Base-by-base conservation (phyloP, 805 yeast species). In the Pichia rugopelliculosa region DNA sequence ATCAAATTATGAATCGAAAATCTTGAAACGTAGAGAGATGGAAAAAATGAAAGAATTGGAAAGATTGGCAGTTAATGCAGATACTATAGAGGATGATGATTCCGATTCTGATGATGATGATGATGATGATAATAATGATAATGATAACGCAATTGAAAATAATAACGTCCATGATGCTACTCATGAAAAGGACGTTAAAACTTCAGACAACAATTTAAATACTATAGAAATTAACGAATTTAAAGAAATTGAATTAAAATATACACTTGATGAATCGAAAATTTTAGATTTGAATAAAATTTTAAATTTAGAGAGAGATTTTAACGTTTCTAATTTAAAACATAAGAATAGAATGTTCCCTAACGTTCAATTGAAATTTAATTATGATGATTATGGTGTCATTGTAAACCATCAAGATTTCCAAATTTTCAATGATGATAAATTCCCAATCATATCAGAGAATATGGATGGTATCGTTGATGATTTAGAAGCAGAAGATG, bases 361-460 rank as follows among this genome's bases (percentile, higher is more conserved):
- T 12, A 84, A 70, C 55, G 68, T 77, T 36, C 74, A 76, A 1
- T 75, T 72, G 26, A 77, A 78, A 55, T 68, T 75, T 22, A 79
- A 84, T 54, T 68, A 74, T 41, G 98, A 93, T 60, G 97, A 91
- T 54, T 93, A 91, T 62, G 99, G 99, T 26, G 82, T 79, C 47
- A 66, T 82, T 2, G 80, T 90, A 20, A 81, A 83, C 52, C 74
- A 75, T 39, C 76, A 79, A 36, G 84, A 82, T 55, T 84, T 82
- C 57, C 74, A 71, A 27, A 68, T 75, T 48, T 78, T 72, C 30
- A 82, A 77, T 44, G 77, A 73, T 46, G 55, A 52, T 37, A 68
- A 63, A 47, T 70, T 67, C 43, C 59, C 63, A 8, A 56, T 62
- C 42, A 62, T 61, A 36, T 30, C 34, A n/a, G 66, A 43, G 3